Conservation (phyloP, 2,329 filamentous ascomycete genomes). For the Ceratocystis papillata region DNA sequence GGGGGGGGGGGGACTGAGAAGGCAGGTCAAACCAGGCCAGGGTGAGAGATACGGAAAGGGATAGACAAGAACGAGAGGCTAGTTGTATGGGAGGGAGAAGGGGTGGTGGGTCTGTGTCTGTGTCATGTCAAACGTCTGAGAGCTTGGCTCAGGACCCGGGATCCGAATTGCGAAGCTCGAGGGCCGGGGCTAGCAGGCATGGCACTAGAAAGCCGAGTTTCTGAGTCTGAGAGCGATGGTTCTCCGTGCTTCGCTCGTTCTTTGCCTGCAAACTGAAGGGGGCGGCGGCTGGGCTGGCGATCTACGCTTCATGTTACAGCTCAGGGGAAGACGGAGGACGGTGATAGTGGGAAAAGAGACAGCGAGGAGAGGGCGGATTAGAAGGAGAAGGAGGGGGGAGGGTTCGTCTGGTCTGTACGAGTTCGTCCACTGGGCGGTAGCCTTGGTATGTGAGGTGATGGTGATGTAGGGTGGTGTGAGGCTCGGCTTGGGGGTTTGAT, state of each 20-base stretch:
- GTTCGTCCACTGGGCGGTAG: neutral
- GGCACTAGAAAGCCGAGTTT: neutral
- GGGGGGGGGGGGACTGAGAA: too few relatives aligned
- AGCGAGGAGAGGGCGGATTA: neutral
- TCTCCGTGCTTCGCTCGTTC: too few relatives aligned
- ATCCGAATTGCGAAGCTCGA: neutral
- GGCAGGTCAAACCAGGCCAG: neutral
- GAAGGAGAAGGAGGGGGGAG: neutral
- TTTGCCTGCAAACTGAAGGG: too few relatives aligned
- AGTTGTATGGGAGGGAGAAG: neutral
- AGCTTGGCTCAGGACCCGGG: neutral
- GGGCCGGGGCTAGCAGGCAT: neutral
- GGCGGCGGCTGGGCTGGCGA: too few relatives aligned
- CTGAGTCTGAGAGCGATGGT: neutral
- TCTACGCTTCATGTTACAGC: too few relatives aligned
- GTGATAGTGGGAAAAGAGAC: neutral
- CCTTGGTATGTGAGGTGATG: neutral
- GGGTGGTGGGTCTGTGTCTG: neutral
- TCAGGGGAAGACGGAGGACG: too few relatives aligned
- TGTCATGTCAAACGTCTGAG: neutral
- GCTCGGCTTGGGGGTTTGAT: neutral
- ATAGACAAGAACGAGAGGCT: neutral
- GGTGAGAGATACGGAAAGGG: neutral
- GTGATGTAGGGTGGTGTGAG: neutral
- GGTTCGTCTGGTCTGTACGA: neutral